Conservation (phyloP, 257 asterid genomes). For the Salvia splendens region DNA sequence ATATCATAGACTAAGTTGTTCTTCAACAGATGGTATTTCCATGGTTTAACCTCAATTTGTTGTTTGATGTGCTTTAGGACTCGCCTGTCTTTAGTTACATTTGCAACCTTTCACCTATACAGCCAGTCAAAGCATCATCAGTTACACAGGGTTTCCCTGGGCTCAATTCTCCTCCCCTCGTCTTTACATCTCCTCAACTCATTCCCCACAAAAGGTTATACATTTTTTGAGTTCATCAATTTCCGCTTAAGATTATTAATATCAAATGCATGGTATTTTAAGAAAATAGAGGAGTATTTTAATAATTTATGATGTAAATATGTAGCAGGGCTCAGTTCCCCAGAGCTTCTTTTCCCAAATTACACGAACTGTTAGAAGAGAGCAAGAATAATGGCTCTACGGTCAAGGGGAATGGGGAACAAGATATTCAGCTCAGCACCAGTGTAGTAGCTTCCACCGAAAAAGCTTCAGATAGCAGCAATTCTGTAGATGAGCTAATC, state of each 20-base stretch:
- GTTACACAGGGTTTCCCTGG: constrained; percentile 34
- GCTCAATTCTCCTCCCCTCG: constrained; percentile 37
- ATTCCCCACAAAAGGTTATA: constrained; percentile 30
- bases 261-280: neutral
- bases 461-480: constrained; percentile 26
- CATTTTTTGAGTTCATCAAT: neutral
- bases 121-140: constrained; percentile 30
- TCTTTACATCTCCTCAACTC: constrained; percentile 36
- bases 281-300: neutral
- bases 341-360: constrained; percentile 11
- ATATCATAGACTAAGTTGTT: neutral
- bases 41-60: constrained; percentile 17
- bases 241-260: constrained; percentile 12
- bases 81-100: constrained; percentile 36
- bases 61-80: constrained; percentile 34
- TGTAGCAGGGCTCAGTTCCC: constrained; percentile 30
- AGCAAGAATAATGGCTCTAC: constrained; percentile 26
- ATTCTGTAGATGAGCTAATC: constrained; percentile 23
- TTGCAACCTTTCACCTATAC: constrained; percentile 39
- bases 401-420: constrained; percentile 19
- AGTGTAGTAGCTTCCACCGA: neutral
- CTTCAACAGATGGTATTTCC: neutral
- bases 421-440: constrained; percentile 22
- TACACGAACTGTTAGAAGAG: constrained; percentile 21
- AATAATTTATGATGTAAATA: constrained; percentile 11